These are phyloP conservation scores for Pleurotus platypus DNA, from an alignment of 768 basidiomycete genomes.

Conservation along the genomic window DNA sequence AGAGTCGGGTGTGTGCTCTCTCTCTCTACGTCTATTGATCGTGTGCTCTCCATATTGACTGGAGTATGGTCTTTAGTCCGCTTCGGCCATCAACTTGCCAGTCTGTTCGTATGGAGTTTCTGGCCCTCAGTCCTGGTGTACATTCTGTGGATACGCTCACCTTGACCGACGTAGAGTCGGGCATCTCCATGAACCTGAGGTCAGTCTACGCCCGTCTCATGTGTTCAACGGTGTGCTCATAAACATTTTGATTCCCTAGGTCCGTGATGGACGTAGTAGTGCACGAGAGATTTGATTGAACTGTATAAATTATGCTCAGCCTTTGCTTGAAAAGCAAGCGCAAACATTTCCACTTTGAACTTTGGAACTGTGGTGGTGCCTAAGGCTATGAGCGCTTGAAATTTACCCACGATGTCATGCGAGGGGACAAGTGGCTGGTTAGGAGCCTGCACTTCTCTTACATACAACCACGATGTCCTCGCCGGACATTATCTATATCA, in stretches of 20 bases:
- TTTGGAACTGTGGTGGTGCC: too few relatives aligned
- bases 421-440: too few relatives aligned
- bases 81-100: conserved; percentile 80
- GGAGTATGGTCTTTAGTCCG: conserved; percentile 43
- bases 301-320: too few relatives aligned
- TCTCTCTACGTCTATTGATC: neutral
- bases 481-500: too few relatives aligned
- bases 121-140: conserved; percentile 77
- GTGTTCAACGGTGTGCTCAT: too few relatives aligned
- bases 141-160: conserved; percentile 72
- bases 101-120: conserved; percentile 81
- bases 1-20: conserved; percentile 64
- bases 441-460: too few relatives aligned
- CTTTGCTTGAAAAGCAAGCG: too few relatives aligned
- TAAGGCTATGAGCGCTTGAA: too few relatives aligned
- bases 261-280: conserved; percentile 76
- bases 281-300: conserved; percentile 37
- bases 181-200: conserved; percentile 72
- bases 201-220: conserved; percentile 24
- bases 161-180: conserved; percentile 72
- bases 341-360: too few relatives aligned
- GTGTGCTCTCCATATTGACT: neutral
- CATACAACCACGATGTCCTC: too few relatives aligned
- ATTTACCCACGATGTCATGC: too few relatives aligned
- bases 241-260: conserved; percentile 28